Evolutionary conservation across 2,329 filamentous ascomycete species (phyloP), one percentile per base, ranked within the genome.

Genomic region (Aspergillus sclerotialis): DNA sequence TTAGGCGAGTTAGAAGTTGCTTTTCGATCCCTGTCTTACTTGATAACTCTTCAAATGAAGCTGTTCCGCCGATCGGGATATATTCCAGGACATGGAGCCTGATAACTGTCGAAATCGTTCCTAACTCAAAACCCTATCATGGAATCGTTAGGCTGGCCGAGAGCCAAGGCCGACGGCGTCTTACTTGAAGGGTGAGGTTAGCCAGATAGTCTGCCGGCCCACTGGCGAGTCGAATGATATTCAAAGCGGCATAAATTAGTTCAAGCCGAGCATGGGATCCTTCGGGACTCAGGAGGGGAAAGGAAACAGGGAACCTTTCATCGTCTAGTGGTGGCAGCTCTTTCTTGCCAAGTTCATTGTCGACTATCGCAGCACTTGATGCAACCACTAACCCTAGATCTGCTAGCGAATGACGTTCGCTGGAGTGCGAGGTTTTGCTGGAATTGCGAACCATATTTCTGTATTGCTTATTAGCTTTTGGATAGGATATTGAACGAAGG

Each of bases 361-460:
- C 27, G 14, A 29, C 27, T 4, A 29, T 16, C 11, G 27, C 14
- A 14, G 14, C 27, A 9, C 17, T 13, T 6, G 32, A 34, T 21
- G 37, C 25, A 26, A 32, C 31, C 12, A 33, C 33, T 12, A 33
- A 11, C 13, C 13, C 27, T 5, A 29, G 27, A 15, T 29, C 27
- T 9, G 13, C 15, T 9, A 29, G 27, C 14, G 14, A 13, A 11
- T 13, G 14, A 8, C 17, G 27, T 8, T 29, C 14, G n/a, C n/a
- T n/a, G n/a, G n/a, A n/a, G n/a, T n/a, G n/a, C n/a, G n/a, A n/a
- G n/a, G n/a, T n/a, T n/a, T n/a, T n/a, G n/a, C n/a, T n/a, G n/a
- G n/a, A n/a, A n/a, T n/a, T n/a, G n/a, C n/a, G n/a, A n/a, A n/a
- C n/a, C n/a, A n/a, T n/a, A n/a, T n/a, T n/a, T n/a, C n/a, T n/a